These are phyloP conservation scores for Talaromyces sp. DNA, from an alignment of 2,329 filamentous ascomycete genomes.

Conservation along the genomic window DNA sequence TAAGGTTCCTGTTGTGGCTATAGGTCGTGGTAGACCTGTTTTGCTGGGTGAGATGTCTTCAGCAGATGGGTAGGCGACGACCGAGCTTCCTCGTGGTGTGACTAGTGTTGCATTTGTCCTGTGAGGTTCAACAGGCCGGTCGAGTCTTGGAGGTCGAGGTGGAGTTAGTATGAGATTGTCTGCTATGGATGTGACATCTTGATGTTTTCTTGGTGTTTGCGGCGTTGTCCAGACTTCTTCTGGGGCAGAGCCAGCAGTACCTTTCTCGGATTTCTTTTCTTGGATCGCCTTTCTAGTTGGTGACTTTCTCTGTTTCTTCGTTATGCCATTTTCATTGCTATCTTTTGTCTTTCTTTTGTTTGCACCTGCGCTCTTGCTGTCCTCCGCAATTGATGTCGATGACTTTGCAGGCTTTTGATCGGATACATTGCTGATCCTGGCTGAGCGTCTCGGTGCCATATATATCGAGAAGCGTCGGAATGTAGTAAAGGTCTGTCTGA, in stretches of 20 bases:
- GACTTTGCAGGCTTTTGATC: conserved; percentile 23
- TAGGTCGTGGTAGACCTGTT: conserved; percentile 42
- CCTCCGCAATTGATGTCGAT: background rate
- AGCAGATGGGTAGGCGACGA: conserved; percentile 49
- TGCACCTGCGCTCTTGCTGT: conserved; percentile 21
- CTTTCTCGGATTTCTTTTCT: background rate
- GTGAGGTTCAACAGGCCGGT: conserved; percentile 49
- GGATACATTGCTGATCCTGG: conserved; percentile 43
- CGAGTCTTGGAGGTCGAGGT: conserved; percentile 36
- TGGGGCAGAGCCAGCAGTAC: background rate
- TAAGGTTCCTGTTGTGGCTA: conserved; percentile 67
- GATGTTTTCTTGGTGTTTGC: conserved; percentile 34
- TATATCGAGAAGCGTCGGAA: background rate
- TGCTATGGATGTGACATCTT: conserved; percentile 11
- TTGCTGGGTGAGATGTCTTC: conserved; percentile 42
- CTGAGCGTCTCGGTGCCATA: conserved; percentile 56
- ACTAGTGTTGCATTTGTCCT: conserved; percentile 51
- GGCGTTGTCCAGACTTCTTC: conserved; percentile 21
- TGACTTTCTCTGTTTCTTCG: conserved; percentile 25
- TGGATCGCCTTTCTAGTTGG: conserved; percentile 10
- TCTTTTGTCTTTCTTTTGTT: conserved; percentile 26
- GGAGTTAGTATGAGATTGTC: conserved; percentile 46
- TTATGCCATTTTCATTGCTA: conserved; percentile 30
- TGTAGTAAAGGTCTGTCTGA: background rate
- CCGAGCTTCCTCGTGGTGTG: conserved; percentile 46